These are phyloP conservation scores for Tetradesmus lagerheimii DNA, from an alignment of 139 green algal species.

Conservation along the genomic window DNA sequence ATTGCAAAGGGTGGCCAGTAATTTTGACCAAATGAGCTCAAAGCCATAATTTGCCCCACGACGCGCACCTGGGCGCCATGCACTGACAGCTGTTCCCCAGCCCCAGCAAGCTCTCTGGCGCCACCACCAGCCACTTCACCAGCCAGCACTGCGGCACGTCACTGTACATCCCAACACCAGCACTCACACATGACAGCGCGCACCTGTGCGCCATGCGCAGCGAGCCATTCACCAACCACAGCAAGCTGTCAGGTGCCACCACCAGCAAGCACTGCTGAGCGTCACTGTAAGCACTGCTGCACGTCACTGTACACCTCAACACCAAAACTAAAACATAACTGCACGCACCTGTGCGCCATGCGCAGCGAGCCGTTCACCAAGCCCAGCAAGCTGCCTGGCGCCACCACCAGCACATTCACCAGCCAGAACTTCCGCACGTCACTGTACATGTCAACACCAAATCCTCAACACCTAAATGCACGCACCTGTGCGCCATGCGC, in stretches of 20 bases:
- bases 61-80: constrained; percentile 55
- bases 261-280: constrained; percentile 65
- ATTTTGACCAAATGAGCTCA: too few relatives aligned
- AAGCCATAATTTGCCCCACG: too few relatives aligned
- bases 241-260: constrained; percentile 81
- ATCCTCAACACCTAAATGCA: not conserved
- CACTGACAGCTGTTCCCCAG: constrained; percentile 75
- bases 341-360: constrained; percentile 55
- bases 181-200: not conserved
- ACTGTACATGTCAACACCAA: not conserved
- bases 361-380: constrained; percentile 76
- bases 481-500: constrained; percentile 61
- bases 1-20: too few relatives aligned
- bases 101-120: constrained; percentile 73
- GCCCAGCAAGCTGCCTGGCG: constrained; percentile 73
- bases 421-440: constrained; percentile 42
- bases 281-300: constrained; percentile 39
- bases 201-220: constrained; percentile 68
- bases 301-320: not conserved
- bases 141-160: constrained; percentile 43
- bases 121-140: constrained; percentile 79
- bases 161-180: not conserved
- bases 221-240: constrained; percentile 75
- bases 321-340: not conserved
- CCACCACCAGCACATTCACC: constrained; percentile 79